phyloP scores from a whole-genome alignment of 2,329 filamentous ascomycete species.

The Byssoonygena ceratinophila region DNA sequence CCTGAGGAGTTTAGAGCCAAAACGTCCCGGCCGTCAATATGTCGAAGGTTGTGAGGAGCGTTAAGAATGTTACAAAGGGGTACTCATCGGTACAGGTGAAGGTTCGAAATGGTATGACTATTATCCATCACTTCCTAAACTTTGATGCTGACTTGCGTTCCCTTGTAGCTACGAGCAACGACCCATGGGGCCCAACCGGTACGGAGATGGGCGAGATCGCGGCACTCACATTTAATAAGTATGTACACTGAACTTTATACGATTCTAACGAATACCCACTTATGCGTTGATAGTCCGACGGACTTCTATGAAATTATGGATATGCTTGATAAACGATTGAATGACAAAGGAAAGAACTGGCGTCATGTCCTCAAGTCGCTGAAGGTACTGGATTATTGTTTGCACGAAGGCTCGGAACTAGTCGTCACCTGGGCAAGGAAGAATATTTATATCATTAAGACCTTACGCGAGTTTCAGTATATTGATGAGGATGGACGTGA shows the following conservation, averaged over 20 bases:
- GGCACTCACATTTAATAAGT: conserved; percentile 96
- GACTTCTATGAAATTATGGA: conserved; percentile 99
- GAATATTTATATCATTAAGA: conserved; percentile 98
- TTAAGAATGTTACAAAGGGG: conserved; percentile 99
- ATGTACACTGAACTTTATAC: conserved; percentile 32
- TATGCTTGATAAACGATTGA: conserved; percentile 96
- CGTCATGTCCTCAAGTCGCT: conserved; percentile 93
- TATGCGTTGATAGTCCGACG: conserved; percentile 53
- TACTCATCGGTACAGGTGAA: conserved; percentile 96
- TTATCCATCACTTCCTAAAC: background rate
- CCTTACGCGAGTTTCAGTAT: conserved; percentile 90
- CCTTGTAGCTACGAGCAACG: conserved; percentile 84
- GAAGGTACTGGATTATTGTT: conserved; percentile 94
- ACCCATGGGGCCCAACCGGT: conserved; percentile 94
- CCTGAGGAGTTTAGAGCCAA: background rate
- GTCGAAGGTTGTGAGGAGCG: conserved; percentile 94
- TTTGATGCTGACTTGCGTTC: conserved; percentile 17
- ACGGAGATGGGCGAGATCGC: conserved; percentile 99
- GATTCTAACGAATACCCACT: conserved; percentile 8
- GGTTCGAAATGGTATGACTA: conserved; percentile 76
- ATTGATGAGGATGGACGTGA: conserved; percentile 91
- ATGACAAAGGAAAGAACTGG: conserved; percentile 99
- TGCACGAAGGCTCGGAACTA: conserved; percentile 92
- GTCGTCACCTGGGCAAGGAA: conserved; percentile 97
- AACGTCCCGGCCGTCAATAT: conserved; percentile 40